phyloP scores from a whole-genome alignment of 2,329 filamentous ascomycete species.

The Arthrobotrys sphaeroides region DNA sequence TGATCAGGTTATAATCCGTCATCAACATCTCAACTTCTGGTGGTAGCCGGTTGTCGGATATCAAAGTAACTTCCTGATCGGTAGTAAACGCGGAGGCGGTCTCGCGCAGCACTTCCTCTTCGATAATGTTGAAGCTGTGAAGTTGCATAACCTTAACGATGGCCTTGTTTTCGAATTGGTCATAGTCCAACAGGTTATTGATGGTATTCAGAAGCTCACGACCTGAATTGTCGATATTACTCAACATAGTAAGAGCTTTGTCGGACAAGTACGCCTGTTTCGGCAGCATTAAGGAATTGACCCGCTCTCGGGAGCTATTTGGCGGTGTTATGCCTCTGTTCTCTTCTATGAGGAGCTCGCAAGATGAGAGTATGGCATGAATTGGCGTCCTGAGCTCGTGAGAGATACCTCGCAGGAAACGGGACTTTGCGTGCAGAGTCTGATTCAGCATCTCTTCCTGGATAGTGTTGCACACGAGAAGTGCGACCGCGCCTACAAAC shows the following conservation, averaged over 20 bases:
- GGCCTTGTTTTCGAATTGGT: conserved; percentile 61
- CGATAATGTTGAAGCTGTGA: conserved; percentile 59
- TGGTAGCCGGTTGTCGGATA: conserved; percentile 60
- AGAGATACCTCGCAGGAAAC: conserved; percentile 64
- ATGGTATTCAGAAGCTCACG: conserved; percentile 39
- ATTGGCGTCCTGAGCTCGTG: conserved; percentile 66
- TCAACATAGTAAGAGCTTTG: conserved; percentile 33
- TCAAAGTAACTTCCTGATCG: conserved; percentile 58
- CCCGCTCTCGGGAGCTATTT: conserved; percentile 63
- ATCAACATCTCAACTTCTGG: conserved; percentile 59
- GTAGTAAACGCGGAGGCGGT: conserved; percentile 52
- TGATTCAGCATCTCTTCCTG: conserved; percentile 62
- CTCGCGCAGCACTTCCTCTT: conserved; percentile 59
- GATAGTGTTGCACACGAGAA: conserved; percentile 61
- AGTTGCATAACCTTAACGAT: conserved; percentile 59
- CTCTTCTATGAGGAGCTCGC: conserved; percentile 63
- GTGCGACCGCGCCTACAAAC: conserved; percentile 63
- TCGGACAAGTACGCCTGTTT: conserved; percentile 51
- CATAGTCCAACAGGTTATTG: conserved; percentile 49
- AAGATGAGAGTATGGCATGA: conserved; percentile 63
- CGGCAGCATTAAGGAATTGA: conserved; percentile 60
- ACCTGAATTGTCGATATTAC: conserved; percentile 47
- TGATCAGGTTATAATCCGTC: conserved; percentile 61
- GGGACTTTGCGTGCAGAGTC: conserved; percentile 63
- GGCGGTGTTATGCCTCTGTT: conserved; percentile 55